Percentiles rank a stretch among this genome's conserved stretches.
Conservation (phyloP, 2,329 filamentous ascomycete species). For the Hymenotorrendiella dingleyae region DNA sequence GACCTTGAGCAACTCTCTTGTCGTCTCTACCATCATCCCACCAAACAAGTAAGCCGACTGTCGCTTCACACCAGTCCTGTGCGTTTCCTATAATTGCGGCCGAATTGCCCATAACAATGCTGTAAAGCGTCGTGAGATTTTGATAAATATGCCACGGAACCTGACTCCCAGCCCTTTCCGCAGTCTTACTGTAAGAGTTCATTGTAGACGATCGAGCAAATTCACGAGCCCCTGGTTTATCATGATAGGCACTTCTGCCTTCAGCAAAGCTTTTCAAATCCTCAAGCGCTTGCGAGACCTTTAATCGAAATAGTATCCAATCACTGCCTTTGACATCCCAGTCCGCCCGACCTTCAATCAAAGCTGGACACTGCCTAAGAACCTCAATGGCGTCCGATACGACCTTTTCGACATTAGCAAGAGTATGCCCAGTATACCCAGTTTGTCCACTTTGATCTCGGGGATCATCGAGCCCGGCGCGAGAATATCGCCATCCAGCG, state of each 20-base stretch:
- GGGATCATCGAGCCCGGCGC: constrained; percentile 56
- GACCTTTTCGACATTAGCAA: constrained; percentile 73
- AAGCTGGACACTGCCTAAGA: constrained; percentile 67
- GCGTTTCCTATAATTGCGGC: constrained; percentile 70
- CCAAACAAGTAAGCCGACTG: constrained; percentile 78
- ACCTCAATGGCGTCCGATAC: constrained; percentile 62
- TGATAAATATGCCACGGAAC: constrained; percentile 90
- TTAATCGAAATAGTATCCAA: constrained; percentile 78
- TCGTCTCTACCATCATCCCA: constrained; percentile 76
- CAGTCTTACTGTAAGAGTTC: constrained; percentile 60
- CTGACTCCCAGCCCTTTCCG: constrained; percentile 70
- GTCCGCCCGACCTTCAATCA: constrained; percentile 44
- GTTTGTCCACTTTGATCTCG: constrained; percentile 48
- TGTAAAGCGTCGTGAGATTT: constrained; percentile 73
- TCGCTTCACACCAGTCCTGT: constrained; percentile 90
- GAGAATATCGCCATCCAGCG: constrained; percentile 74
- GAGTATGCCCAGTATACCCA: constrained; percentile 63
- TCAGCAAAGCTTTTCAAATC: constrained; percentile 75
- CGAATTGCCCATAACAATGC: constrained; percentile 69
- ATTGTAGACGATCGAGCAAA: constrained; percentile 38
- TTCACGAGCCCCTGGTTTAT: constrained; percentile 33
- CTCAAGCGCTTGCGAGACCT: constrained; percentile 61
- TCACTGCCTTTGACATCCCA: constrained; percentile 81
- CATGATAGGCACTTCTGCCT: constrained; percentile 49
- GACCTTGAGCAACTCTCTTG: constrained; percentile 22